Evolutionary conservation across 306 rosid species (phyloP), one percentile per base, ranked within the genome.

Genomic region (Betula pendula): DNA sequence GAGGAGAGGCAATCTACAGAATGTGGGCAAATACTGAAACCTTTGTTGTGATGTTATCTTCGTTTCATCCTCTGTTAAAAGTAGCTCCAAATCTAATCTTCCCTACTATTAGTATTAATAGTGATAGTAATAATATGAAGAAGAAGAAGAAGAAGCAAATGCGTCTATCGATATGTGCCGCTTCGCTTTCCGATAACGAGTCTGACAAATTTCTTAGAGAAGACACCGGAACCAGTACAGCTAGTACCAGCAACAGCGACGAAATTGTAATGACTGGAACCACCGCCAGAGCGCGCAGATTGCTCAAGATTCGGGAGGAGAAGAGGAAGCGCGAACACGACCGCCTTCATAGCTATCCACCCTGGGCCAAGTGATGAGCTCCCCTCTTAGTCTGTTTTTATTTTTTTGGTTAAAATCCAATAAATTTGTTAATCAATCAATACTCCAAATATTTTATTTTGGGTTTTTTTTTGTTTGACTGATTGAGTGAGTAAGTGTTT

Each of bases 291-390:
- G 80, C 76, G 11, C 93, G 98, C 20, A 86, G 98, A 71, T 83
- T 92, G 79, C 89, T 95, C n/a, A 90, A 75, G 87, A 62, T 95
- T 70, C 91, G 96, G 0, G 92, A 90, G 76, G 98, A 90, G 82
- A 95, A 92, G 80, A 88, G 88, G 70, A 88, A 83, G 68, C 91
- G 96, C 5, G 92, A 95, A 38, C 44, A n/a, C 40, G 90, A 92
- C 5, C 90, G 90, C 19, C 75, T 88, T 82, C 87, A 90, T 84
- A 90, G 84, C 68, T 92, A 90, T 69, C 98, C 96, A 73, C 47
- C 91, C 67, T 94, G 98, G 98, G 98, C 98, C 25, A 94, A 90
- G 97, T 92, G 63, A 56, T 56, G 31, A 22, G 24, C 29, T 29
- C 44, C 58, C 44, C 68, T 40, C 27, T 27, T 2, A 49, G 8